phyloP scores from a whole-genome alignment of 2,329 filamentous ascomycete genomes.

The Aspergillus arachidicola region DNA sequence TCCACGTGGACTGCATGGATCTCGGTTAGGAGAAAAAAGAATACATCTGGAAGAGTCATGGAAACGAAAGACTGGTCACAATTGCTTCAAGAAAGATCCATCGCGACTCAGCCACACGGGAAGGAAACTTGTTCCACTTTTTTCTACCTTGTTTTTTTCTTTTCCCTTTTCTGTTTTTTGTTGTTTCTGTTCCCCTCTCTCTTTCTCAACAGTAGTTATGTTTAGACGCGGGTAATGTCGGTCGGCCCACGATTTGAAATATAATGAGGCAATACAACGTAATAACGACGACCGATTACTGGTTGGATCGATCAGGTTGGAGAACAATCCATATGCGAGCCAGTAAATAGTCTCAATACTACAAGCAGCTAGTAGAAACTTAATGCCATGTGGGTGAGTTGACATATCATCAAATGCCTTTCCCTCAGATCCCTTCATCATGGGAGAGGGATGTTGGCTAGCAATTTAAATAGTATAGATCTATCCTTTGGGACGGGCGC shows the following conservation, averaged over 20 bases:
- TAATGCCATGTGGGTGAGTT: constrained; percentile 11
- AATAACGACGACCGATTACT: neutral
- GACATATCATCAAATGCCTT: constrained; percentile 10
- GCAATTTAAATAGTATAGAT: too few species aligned
- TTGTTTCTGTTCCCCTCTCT: neutral
- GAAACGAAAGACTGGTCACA: constrained; percentile 18
- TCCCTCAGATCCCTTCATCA: too few species aligned
- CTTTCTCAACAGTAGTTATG: neutral
- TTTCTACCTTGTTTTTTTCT: neutral
- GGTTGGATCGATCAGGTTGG: constrained; percentile 12
- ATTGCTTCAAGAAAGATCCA: constrained; percentile 2
- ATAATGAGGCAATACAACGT: neutral
- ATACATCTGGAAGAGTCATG: constrained; percentile 31
- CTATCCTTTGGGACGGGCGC: neutral
- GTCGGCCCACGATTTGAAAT: neutral
- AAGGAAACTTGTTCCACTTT: neutral
- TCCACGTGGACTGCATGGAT: constrained; percentile 40
- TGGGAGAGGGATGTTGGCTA: too few species aligned
- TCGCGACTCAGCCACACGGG: constrained; percentile 5
- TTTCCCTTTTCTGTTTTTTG: neutral
- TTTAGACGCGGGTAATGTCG: neutral
- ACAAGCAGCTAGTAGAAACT: constrained; percentile 14
- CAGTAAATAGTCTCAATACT: constrained; percentile 13
- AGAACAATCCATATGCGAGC: constrained; percentile 14
- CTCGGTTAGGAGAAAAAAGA: constrained; percentile 24